Evolutionary conservation across 345 rosid genomes (phyloP), one percentile per base, ranked within the genome.

Genomic region (Durio zibethinus): DNA sequence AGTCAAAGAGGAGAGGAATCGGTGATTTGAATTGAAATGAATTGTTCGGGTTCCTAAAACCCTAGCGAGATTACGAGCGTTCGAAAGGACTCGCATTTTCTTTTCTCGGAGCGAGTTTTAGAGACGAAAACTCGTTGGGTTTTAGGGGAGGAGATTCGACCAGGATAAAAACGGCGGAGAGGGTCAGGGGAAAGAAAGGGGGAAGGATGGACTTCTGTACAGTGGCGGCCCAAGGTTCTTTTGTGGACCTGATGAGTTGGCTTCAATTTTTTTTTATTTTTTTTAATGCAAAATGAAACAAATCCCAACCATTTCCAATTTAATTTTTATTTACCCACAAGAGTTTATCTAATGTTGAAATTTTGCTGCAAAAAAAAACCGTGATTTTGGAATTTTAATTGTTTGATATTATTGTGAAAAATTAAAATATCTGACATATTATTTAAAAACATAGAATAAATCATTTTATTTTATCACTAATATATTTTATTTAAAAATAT

Each of bases 21-120:
- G 75, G 66, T 45, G 79, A 76, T 81, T 52, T 0, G 89, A 76
- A 72, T 76, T 74, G 69, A 76, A 29, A 14, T 40, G n/a, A 66
- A 77, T 40, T 38, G 76, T 6, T 69, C 57, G 80, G 48, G 85
- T 77, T 74, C 81, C 88, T 63, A 85, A 71, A 62, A 79, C 35
- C 80, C 84, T 81, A 80, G 83, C 50, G 81, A 89, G 59, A 71
- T 85, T 81, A 42, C 87, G 84, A 53, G 87, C 82, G 65, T 50
- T 86, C 4, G 88, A 82, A 68, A 85, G 73, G 21, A 80, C 82
- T 76, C 77, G 87, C 92, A 88, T 90, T 45, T 54, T 53, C 18
- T 1, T 42, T 73, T 76, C n/a, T n/a, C n/a, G n/a, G n/a, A n/a
- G 82, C 79, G 53, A 67, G 67, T 62, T 29, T 12, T 38, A 9